phyloP scores from a whole-genome alignment of 2,329 filamentous ascomycete species.

The Nigrospora osmanthi region DNA sequence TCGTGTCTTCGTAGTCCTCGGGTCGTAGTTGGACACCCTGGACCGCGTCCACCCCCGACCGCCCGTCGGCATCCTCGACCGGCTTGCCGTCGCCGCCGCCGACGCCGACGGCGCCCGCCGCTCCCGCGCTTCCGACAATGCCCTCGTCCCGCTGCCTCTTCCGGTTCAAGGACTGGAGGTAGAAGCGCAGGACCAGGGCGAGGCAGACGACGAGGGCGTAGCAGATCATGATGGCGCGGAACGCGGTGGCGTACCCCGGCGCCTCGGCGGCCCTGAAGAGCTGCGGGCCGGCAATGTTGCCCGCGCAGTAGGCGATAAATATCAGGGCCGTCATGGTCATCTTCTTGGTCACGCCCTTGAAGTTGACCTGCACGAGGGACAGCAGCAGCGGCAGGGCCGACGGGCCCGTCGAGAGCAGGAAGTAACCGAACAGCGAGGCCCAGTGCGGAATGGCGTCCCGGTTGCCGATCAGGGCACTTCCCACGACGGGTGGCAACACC shows the following conservation, averaged over 20 bases:
- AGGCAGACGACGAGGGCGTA: constrained; percentile 41
- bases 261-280: constrained; percentile 42
- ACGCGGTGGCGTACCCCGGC: constrained; percentile 44
- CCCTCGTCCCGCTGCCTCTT: constrained; percentile 34
- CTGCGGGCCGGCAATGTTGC: constrained; percentile 49
- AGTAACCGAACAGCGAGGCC: constrained; percentile 49
- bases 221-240: constrained; percentile 47
- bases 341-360: constrained; percentile 50
- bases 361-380: constrained; percentile 48
- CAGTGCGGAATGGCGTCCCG: constrained; percentile 30
- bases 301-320: constrained; percentile 46
- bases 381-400: constrained; percentile 46
- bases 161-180: constrained; percentile 37
- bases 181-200: constrained; percentile 33
- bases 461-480: constrained; percentile 44
- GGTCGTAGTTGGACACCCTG: constrained; percentile 28
- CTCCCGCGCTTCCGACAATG: constrained; percentile 33
- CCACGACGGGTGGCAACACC: constrained; percentile 42
- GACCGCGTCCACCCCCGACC: constrained; percentile 21
- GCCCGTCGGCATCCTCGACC: constrained; percentile 14
- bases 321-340: constrained; percentile 49
- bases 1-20: constrained; percentile 47
- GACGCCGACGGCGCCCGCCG: constrained; percentile 29
- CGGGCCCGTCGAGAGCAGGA: constrained; percentile 45
- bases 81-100: constrained; percentile 27